phyloP scores from a whole-genome alignment of 805 yeast genomes.

The Diddensiella transvaalensis region DNA sequence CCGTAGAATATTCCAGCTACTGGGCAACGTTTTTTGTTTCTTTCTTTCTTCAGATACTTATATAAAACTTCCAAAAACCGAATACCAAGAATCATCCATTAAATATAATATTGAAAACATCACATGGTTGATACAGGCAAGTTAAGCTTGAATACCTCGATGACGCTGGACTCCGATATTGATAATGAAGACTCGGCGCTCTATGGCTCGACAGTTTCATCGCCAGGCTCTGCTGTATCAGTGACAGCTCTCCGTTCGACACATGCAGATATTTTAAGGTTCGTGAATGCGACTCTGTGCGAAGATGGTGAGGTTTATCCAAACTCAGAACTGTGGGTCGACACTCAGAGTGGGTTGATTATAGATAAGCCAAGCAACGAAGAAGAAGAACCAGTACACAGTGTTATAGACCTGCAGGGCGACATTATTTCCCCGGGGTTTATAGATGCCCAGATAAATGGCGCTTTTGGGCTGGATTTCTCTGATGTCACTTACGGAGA shows the following conservation, averaged over 20 bases:
- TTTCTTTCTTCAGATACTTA: too few relatives aligned
- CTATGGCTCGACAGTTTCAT: constrained; percentile 15
- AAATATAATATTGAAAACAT: background rate
- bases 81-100: too few relatives aligned
- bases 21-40: background rate
- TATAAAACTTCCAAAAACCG: too few relatives aligned
- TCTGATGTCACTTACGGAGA: constrained; percentile 38
- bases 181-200: constrained; percentile 16
- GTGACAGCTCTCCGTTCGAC: constrained; percentile 14
- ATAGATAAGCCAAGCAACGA: constrained; percentile 30
- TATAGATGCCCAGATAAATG: constrained; percentile 56
- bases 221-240: constrained; percentile 19
- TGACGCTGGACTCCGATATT: constrained; percentile 5
- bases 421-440: constrained; percentile 51
- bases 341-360: constrained; percentile 43
- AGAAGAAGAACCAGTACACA: constrained; percentile 13
- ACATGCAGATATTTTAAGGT: constrained; percentile 12
- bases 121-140: background rate
- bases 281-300: constrained; percentile 24
- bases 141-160: constrained; percentile 1
- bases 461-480: constrained; percentile 54
- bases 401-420: constrained; percentile 45
- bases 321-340: constrained; percentile 42
- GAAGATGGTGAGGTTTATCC: constrained; percentile 25
- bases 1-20: background rate